A percentile compares a stretch with the other conserved stretches of the same genome.
phyloP scores from a whole-genome alignment of 345 rosid genomes.

The Erodium maritimum region DNA sequence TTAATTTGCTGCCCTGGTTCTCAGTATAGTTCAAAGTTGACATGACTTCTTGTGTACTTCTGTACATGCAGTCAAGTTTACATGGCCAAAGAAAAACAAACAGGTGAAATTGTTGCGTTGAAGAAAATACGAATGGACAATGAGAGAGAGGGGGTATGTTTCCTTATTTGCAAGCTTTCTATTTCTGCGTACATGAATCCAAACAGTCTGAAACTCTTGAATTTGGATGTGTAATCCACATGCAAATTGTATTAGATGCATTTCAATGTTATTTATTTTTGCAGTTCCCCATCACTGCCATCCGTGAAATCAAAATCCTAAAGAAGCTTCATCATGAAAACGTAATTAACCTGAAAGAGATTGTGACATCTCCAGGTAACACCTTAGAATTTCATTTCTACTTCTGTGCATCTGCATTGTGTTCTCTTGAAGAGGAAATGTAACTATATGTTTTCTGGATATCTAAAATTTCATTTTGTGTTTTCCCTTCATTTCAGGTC shows the following conservation, averaged over 20 bases:
- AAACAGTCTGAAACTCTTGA: not conserved
- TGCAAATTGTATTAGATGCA: not conserved
- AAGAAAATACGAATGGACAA: slow-evolving; percentile 97
- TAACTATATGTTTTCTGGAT: not conserved
- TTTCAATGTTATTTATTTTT: slow-evolving; percentile 3
- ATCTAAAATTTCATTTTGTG: not conserved
- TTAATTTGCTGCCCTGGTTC: too few species aligned
- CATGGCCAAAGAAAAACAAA: slow-evolving; percentile 82
- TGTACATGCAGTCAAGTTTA: slow-evolving; percentile 68
- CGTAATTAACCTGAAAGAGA: slow-evolving; percentile 60
- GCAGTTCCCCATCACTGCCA: slow-evolving; percentile 76
- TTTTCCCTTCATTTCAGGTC: slow-evolving; percentile 31
- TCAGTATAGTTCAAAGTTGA: not conserved
- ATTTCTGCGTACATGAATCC: not conserved
- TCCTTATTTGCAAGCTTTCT: not conserved
- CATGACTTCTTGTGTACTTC: not conserved
- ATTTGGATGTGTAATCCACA: not conserved
- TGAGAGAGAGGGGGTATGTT: slow-evolving; percentile 88
- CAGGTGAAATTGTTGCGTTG: slow-evolving; percentile 89
- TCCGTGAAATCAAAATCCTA: slow-evolving; percentile 67
- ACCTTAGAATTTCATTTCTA: not conserved
- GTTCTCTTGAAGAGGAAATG: not conserved
- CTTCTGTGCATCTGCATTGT: not conserved
- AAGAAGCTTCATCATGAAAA: slow-evolving; percentile 69
- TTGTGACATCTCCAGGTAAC: slow-evolving; percentile 66